phyloP scores from a whole-genome alignment of 192 early-diverging fungal species.

The Backusella australiensis region DNA sequence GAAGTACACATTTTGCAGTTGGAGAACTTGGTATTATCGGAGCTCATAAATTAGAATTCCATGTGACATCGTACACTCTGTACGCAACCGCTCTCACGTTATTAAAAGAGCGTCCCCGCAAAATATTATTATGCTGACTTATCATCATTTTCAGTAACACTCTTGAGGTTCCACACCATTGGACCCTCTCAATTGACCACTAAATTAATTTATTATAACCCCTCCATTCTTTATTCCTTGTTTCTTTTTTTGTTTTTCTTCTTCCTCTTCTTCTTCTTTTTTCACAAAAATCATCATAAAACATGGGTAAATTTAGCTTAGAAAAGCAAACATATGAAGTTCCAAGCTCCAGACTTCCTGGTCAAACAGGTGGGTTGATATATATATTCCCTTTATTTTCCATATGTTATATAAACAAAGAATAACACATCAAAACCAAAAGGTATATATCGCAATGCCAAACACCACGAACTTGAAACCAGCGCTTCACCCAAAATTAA shows the following conservation, averaged over 20 bases:
- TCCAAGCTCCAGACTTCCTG: conserved; percentile 45
- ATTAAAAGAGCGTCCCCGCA: background rate
- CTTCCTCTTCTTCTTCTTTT: background rate
- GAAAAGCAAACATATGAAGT: conserved; percentile 52
- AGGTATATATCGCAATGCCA: conserved; percentile 50
- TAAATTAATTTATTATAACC: background rate
- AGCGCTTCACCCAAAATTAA: conserved; percentile 45
- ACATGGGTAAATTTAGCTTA: conserved; percentile 37
- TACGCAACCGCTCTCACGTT: background rate
- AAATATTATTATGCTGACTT: conserved; percentile 14
- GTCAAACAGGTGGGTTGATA: conserved; percentile 45
- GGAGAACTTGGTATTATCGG: background rate
- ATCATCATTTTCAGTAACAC: conserved; percentile 14
- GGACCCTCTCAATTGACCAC: background rate
- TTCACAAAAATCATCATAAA: background rate
- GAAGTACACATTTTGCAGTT: background rate
- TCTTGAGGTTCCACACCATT: background rate
- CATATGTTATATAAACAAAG: background rate
- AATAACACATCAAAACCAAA: background rate
- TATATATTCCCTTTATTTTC: background rate
- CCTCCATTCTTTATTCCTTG: background rate
- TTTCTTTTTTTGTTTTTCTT: background rate
- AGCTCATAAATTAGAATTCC: background rate
- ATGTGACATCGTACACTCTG: background rate
- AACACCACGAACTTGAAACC: conserved; percentile 27